These are phyloP conservation scores for Camelina laxa DNA, from an alignment of 345 rosid species.

Conservation along the genomic window DNA sequence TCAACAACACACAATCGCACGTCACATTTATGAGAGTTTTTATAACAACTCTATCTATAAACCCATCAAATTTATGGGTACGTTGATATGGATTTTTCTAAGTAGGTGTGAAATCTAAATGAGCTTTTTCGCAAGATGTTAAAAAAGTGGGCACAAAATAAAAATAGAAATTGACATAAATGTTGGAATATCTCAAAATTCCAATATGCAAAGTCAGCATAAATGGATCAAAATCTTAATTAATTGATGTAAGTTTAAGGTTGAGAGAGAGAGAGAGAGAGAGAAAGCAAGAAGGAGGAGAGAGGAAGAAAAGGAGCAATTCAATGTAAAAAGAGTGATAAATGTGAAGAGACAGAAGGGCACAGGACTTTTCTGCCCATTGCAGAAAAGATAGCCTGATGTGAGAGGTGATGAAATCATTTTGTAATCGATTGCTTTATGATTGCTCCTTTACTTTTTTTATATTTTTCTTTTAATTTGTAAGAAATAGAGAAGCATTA, in stretches of 20 bases:
- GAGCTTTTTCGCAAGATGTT: constrained; percentile 22
- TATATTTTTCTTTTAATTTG: background rate
- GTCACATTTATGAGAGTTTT: constrained; percentile 29
- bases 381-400: constrained; percentile 50
- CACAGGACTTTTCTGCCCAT: constrained; percentile 49
- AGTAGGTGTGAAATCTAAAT: constrained; percentile 38
- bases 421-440: constrained; percentile 57
- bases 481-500: constrained; percentile 22
- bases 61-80: constrained; percentile 34
- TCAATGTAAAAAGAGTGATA: constrained; percentile 39
- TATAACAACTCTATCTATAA: constrained; percentile 31
- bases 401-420: constrained; percentile 53
- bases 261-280: constrained; percentile 28
- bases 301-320: constrained; percentile 14
- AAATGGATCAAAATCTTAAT: constrained; percentile 39
- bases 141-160: constrained; percentile 11
- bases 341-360: constrained; percentile 53
- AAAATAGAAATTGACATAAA: constrained; percentile 22
- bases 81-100: constrained; percentile 38
- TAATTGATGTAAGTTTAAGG: constrained; percentile 43
- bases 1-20: constrained; percentile 21
- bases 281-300: background rate
- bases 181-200: constrained; percentile 33
- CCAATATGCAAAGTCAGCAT: constrained; percentile 41
- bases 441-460: constrained; percentile 39